A percentile compares a stretch with the other conserved stretches of the same genome.
Evolutionary conservation across 768 basidiomycete genomes (phyloP).

Genomic region (Boletus insuetus): DNA sequence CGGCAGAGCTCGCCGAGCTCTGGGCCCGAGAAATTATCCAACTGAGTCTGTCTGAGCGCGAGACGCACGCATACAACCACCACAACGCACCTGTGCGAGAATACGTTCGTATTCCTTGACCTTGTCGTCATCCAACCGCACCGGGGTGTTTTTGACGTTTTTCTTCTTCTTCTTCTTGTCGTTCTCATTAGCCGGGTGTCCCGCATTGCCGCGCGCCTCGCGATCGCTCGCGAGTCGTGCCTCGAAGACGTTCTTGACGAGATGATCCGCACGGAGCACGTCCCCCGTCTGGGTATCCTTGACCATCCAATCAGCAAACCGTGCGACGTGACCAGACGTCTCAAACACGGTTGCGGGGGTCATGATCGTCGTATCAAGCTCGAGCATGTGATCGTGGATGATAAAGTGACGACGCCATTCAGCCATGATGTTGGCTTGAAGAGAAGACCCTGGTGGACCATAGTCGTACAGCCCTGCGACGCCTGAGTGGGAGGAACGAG

Average conservation of each 20-base stretch:
- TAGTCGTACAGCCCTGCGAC: slow-evolving; percentile 98
- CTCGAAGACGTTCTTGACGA: slow-evolving; percentile 90
- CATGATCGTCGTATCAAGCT: slow-evolving; percentile 98
- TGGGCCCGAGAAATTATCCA: slow-evolving; percentile 88
- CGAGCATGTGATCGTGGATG: slow-evolving; percentile 97
- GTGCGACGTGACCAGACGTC: slow-evolving; percentile 94
- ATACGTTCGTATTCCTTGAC: slow-evolving; percentile 77
- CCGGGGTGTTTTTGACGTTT: slow-evolving; percentile 60
- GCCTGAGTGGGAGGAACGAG: slow-evolving; percentile 38
- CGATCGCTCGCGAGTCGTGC: slow-evolving; percentile 86
- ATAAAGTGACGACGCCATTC: slow-evolving; percentile 99
- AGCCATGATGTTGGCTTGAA: slow-evolving; percentile 94
- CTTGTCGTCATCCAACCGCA: slow-evolving; percentile 69
- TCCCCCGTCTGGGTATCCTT: slow-evolving; percentile 95
- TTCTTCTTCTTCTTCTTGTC: slow-evolving; percentile 61
- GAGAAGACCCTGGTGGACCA: slow-evolving; percentile 91
- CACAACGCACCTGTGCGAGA: slow-evolving; percentile 75
- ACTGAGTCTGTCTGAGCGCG: slow-evolving; percentile 8
- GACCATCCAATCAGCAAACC: slow-evolving; percentile 99
- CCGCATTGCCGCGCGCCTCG: slow-evolving; percentile 78
- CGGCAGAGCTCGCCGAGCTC: slow-evolving; percentile 86
- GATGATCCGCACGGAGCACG: slow-evolving; percentile 93
- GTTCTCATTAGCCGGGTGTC: slow-evolving; percentile 61
- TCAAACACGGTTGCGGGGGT: slow-evolving; percentile 94
- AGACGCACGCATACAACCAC: no score